Evolutionary conservation across 805 yeast genomes (phyloP), one percentile per base, ranked within the genome.

Genomic region (Wickerhamomyces subpelliculosus): DNA sequence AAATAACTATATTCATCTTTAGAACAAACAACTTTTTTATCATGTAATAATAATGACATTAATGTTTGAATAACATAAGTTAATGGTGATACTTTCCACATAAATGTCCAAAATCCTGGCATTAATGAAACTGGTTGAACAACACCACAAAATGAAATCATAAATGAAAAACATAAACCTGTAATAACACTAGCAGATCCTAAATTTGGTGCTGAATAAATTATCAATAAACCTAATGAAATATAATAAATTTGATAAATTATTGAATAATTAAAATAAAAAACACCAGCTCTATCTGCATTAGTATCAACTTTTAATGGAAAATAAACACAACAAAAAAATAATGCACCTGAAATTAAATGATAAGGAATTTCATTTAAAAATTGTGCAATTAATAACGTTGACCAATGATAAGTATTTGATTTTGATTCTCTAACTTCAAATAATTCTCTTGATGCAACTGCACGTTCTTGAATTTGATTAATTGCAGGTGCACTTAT

Each of bases 101-200:
- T 75, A 60, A 77, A 79, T 23, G 65, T 33, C 83, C 84, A 84
- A 64, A 84, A 84, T 2, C 81, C 73, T n/a, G 89, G 88, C 73
- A 75, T 56, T 50, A 64, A 27, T 51, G 49, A 18, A 60, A 66
- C 49, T 52, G 61, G 42, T 41, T 47, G 49, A 57, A 53, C 47
- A 27, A 60, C 60, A 53, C 63, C 63, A 53, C 62, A 57, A 46
- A 58, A 58, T 18, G 32, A 47, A 27, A 59, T 51, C 24, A 55
- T 46, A 33, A 57, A 51, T 40, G 61, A 47, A 35, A 54, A 50
- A 18, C 55, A 42, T 35, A 56, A 61, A 22, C 81, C 71, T 20
- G 71, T 64, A 25, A 80, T 60, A 36, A 79, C 79, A 33, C 78
- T 73, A 13, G 87, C 86, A 9, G 84, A 68, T 38, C 80, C 78